phyloP scores from a whole-genome alignment of 257 asterid genomes.

The Forsythia viridissima region DNA sequence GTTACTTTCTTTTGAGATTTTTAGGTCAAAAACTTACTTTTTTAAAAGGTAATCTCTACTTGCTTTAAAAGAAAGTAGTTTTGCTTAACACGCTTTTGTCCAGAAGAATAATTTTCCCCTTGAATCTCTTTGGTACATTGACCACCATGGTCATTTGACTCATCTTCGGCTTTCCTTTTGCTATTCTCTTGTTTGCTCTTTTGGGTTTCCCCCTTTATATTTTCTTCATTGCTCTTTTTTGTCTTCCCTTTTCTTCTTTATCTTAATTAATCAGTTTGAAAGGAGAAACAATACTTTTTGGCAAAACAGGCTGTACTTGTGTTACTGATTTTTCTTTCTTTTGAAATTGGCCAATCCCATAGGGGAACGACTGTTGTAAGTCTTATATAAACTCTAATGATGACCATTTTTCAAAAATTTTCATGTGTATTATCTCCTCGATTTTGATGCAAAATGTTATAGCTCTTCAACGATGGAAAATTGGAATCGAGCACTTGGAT shows the following conservation, averaged over 20 bases:
- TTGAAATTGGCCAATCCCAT: too few species aligned
- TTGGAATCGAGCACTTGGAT: background rate
- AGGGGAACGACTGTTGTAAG: too few species aligned
- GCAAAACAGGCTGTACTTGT: background rate
- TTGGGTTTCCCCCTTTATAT: background rate
- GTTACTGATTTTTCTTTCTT: too few species aligned
- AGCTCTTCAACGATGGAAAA: background rate
- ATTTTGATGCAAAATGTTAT: background rate
- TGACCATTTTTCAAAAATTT: too few species aligned
- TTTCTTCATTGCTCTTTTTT: background rate
- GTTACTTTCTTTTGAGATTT: background rate
- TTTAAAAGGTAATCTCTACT: too few species aligned
- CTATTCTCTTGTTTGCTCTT: background rate
- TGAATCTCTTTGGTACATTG: background rate
- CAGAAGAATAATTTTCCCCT: background rate
- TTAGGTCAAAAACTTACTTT: background rate
- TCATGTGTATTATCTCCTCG: too few species aligned
- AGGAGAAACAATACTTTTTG: background rate
- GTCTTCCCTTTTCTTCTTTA: background rate
- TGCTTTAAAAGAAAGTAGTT: background rate
- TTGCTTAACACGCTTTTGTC: background rate
- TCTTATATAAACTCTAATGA: too few species aligned
- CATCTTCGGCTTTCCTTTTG: background rate
- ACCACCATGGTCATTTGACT: background rate
- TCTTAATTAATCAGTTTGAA: background rate